Conservation (phyloP, 2,329 filamentous ascomycete species). For the Aspergillus ochraceus region DNA sequence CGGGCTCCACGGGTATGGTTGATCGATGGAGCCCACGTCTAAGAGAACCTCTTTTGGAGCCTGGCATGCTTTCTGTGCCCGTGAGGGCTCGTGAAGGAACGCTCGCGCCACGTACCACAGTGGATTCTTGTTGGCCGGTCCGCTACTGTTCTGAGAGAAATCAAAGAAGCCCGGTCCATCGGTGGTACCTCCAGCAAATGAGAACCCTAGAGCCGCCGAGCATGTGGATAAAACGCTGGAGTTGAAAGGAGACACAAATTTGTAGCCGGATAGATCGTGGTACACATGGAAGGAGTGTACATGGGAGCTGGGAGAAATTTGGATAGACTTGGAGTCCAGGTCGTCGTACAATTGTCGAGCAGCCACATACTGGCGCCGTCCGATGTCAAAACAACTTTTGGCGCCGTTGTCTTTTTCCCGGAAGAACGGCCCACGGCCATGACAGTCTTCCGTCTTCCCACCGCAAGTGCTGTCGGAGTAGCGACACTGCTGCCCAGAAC, state of each 20-base stretch:
- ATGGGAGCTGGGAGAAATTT: slow-evolving; percentile 57
- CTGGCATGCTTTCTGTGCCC: slow-evolving; percentile 74
- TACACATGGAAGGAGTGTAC: slow-evolving; percentile 86
- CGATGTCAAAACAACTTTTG: slow-evolving; percentile 52
- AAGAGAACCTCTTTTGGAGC: slow-evolving; percentile 79
- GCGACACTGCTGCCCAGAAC: slow-evolving; percentile 57
- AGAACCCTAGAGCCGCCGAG: slow-evolving; percentile 84
- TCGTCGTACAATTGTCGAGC: slow-evolving; percentile 57
- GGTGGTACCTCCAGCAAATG: slow-evolving; percentile 88
- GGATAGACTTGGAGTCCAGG: slow-evolving; percentile 42
- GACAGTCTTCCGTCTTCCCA: slow-evolving; percentile 45
- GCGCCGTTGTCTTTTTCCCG: slow-evolving; percentile 46
- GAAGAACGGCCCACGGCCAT: slow-evolving; percentile 49
- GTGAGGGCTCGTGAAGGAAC: slow-evolving; percentile 68
- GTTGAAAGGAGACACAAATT: slow-evolving; percentile 69
- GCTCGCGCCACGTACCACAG: slow-evolving; percentile 77
- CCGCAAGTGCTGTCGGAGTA: slow-evolving; percentile 77
- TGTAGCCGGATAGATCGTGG: slow-evolving; percentile 74
- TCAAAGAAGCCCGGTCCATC: slow-evolving; percentile 91
- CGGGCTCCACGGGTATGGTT: slow-evolving; percentile 83
- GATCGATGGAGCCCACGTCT: slow-evolving; percentile 77
- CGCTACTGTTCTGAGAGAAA: slow-evolving; percentile 83
- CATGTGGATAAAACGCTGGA: slow-evolving; percentile 68
- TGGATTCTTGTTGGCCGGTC: slow-evolving; percentile 69
- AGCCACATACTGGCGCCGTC: slow-evolving; percentile 45